These are phyloP conservation scores for Inonotus hispidus DNA, from an alignment of 1,284 basidiomycete genomes.

Conservation along the genomic window DNA sequence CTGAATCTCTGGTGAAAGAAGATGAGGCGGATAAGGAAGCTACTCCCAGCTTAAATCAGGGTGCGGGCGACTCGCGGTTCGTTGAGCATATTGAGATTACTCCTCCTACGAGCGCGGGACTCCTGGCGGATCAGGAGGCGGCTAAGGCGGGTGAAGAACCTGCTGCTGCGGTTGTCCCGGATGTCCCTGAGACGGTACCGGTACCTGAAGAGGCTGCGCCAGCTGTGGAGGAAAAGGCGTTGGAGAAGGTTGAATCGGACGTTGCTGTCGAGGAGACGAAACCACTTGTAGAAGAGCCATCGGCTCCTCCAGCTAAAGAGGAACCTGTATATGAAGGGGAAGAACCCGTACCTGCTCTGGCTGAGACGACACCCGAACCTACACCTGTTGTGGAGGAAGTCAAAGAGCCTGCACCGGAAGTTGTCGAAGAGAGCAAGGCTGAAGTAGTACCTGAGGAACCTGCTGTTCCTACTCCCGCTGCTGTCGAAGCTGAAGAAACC, in stretches of 20 bases:
- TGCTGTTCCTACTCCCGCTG: neutral
- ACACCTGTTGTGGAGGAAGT: neutral
- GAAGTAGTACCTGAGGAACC: neutral
- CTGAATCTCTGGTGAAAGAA: neutral
- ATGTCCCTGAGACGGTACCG: neutral
- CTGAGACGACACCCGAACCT: neutral
- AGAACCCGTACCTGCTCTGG: neutral
- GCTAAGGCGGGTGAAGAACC: neutral
- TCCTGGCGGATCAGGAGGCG: neutral
- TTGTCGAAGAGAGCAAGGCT: neutral
- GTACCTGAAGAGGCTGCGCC: neutral
- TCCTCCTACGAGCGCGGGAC: neutral
- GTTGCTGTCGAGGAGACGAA: neutral
- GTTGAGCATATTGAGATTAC: slow-evolving; percentile 14
- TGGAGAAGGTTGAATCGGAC: neutral
- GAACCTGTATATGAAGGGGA: neutral
- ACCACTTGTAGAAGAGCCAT: neutral
- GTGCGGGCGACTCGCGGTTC: slow-evolving; percentile 15
- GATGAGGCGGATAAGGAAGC: neutral
- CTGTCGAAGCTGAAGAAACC: too few species aligned
- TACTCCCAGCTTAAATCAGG: neutral
- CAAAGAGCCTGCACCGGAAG: neutral
- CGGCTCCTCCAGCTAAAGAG: neutral
- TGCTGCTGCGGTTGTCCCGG: neutral
- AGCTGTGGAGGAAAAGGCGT: neutral